These are phyloP conservation scores for Hypoxylon lenormandii DNA, from an alignment of 495 filamentous ascomycete genomes.

Conservation along the genomic window DNA sequence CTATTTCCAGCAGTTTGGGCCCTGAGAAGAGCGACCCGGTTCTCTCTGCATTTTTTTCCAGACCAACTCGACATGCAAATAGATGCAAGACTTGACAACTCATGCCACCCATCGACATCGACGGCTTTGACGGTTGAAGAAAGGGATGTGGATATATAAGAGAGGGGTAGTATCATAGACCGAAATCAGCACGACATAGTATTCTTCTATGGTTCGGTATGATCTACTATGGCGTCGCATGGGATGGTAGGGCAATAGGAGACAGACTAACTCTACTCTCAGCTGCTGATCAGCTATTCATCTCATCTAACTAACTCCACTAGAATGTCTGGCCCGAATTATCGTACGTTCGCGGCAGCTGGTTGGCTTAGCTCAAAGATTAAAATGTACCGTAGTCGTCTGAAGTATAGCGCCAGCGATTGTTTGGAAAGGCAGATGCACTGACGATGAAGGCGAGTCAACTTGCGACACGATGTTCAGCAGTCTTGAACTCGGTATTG, in stretches of 20 bases:
- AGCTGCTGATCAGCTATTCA: background rate
- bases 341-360: no score
- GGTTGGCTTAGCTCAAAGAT: no score
- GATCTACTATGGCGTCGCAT: conserved; percentile 27
- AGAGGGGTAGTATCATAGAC: conserved; percentile 30
- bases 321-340: background rate
- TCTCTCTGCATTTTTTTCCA: no score
- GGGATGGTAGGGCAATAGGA: conserved; percentile 5
- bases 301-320: background rate
- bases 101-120: background rate
- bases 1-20: no score
- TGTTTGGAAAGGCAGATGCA: background rate
- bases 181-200: conserved; percentile 24
- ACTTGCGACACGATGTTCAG: background rate
- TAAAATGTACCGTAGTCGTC: no score
- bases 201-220: conserved; percentile 33
- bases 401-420: no score
- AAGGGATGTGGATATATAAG: conserved; percentile 2
- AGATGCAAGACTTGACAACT: conserved; percentile 11
- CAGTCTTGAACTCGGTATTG: background rate
- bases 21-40: no score
- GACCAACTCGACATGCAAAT: background rate
- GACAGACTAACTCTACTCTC: background rate
- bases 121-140: background rate
- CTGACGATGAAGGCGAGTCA: conserved; percentile 2